Evolutionary conservation across 208 protist genomes (phyloP), one percentile per base, ranked within the genome.

Genomic region (Naegleria fowleri): DNA sequence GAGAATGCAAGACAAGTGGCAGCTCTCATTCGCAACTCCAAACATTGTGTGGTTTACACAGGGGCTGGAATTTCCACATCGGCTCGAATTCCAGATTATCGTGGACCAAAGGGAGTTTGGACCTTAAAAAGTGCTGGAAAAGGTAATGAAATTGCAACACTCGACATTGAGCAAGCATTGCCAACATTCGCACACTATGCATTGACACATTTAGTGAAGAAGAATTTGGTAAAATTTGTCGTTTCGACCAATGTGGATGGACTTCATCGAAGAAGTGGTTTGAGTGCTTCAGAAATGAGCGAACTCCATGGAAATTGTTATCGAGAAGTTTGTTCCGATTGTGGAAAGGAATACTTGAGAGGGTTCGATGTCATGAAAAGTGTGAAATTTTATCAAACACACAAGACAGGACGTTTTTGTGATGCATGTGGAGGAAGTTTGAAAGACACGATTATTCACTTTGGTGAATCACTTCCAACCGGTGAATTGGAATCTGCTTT

Each of bases 241-340:
- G 48, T 85, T 43, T 83, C 91, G 13, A 86, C 76, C 33, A 92
- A 92, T 38, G 48, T 90, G 0, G 91, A 92, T 51, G 91, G 91
- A 5, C 55, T 92, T 29, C 91, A 92, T 55, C 38, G 39, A 40
- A 75, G 85, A 85, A 51, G 29, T 52, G 91, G 91, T 83, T 15
- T 90, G 2, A 13, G 0, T 22, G 0, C 36, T 40, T 43, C 51
- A 13, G 11, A 79, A 13, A 36, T 92, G 29, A 40, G 33, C 29
- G 91, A 92, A 83, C 22, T 92, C 0, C 83, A 92, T 83, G 91
- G 91, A 51, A 92, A 90, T 83, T 67, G 15, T n/a, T 92, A 83
- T 58, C 15, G 3, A 16, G 91, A 92, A 48, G 29, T 52, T 0
- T 92, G 91, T 39, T 7, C 0, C 0, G 36, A 75, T 19, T 92